phyloP scores from a whole-genome alignment of 306 rosid species.

The Cucurbita argyrosperma region DNA sequence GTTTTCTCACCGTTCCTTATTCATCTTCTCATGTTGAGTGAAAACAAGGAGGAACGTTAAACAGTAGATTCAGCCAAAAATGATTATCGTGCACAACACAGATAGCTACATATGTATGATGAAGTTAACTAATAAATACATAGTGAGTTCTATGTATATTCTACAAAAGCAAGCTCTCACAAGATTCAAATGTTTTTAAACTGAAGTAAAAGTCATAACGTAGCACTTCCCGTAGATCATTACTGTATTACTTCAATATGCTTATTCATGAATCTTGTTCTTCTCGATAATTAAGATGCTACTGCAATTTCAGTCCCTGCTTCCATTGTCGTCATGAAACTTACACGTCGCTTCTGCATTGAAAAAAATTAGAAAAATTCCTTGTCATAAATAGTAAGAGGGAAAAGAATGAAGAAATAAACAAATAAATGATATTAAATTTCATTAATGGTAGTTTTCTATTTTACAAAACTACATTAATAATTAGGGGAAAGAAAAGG shows the following conservation, averaged over 20 bases:
- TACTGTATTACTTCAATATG: not conserved
- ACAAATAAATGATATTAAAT: too few relatives aligned
- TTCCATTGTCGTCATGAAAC: slow-evolving; percentile 47
- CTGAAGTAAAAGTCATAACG: not conserved
- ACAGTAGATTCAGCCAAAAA: not conserved
- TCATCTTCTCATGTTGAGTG: not conserved
- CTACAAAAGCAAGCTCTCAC: not conserved
- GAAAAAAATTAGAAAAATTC: too few relatives aligned
- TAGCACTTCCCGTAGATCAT: not conserved
- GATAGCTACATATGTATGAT: not conserved
- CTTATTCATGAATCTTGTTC: not conserved
- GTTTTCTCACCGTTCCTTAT: not conserved
- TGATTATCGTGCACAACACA: not conserved
- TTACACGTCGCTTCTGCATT: slow-evolving; percentile 75
- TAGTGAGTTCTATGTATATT: not conserved
- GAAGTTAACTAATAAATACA: not conserved
- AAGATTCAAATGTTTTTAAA: not conserved
- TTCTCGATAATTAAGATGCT: slow-evolving; percentile 17
- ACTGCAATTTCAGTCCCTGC: slow-evolving; percentile 43
- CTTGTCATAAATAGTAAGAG: too few relatives aligned
- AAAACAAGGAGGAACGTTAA: not conserved
- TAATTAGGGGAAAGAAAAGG: too few relatives aligned
- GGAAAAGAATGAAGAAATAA: too few relatives aligned
- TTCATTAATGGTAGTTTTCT: too few relatives aligned
- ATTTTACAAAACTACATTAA: too few relatives aligned